Base-by-base conservation (phyloP, 768 basidiomycete species). In the Lanmaoa rubissima region DNA sequence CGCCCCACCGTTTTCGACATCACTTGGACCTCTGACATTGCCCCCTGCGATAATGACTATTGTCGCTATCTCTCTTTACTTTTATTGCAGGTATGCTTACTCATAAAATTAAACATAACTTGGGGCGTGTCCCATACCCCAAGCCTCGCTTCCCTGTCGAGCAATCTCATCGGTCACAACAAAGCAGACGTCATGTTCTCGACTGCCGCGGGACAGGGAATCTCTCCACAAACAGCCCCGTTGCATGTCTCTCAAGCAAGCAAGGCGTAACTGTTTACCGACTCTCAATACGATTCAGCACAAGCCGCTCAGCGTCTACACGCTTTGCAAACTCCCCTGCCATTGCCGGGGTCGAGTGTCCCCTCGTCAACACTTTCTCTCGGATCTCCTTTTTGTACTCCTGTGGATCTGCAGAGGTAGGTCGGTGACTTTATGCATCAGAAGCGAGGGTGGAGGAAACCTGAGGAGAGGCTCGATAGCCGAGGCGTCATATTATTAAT, bases 401-500 rank as follows among this genome's bases (percentile, higher is more conserved):
- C 35, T 72, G 75, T 10, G 75, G 72, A 67, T 86, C 85, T 53
- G 88, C 78, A 47, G 75, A 63, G 2, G 57, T 65, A 0, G 88
- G 85, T 94, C 91, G 2, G 90, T 92, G 1, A 87, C 84, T 72
- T 94, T 92, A 69, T 94, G 93, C n/a, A 94, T 76, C 19, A 94
- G 78, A n/a, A 94, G 76, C 31, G 85, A 82, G 24, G 81, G 78
- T 4, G 79, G 66, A 45, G 82, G 76, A 28, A 72, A 66, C 44
- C 62, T 62, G 68, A 81, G 82, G 24, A 90, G 78, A 11, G 83
- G 82, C n/a, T 79, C 71, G 48, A 90, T 80, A 1, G 75, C 64
- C 28, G 80, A 78, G 0, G 86, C 79, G 64, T 93, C 85, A 59
- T 24, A 24, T 24, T 24, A 24, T 24, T 24, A 24, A 24, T 73